phyloP scores from a whole-genome alignment of 1,139 yeast species.

The Candida sp. region DNA sequence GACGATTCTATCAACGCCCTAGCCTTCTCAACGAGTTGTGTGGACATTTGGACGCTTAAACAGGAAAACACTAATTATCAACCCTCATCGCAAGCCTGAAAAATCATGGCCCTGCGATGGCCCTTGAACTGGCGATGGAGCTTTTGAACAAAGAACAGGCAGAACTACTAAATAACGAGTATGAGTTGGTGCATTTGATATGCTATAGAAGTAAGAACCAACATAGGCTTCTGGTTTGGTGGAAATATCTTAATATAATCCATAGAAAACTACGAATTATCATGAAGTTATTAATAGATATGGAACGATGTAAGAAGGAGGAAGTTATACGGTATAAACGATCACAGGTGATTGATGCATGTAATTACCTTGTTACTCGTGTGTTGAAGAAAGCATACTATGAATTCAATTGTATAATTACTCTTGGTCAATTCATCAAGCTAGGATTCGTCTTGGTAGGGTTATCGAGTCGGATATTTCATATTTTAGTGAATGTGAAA shows the following conservation, averaged over 20 bases:
- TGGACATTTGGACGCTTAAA: background rate
- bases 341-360: conserved; percentile 17
- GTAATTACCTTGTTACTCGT: conserved; percentile 32
- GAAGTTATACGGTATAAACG: conserved; percentile 9
- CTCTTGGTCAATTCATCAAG: conserved; percentile 75
- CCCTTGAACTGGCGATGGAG: background rate
- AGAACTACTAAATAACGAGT: conserved; percentile 36
- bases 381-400: conserved; percentile 51
- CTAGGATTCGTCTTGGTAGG: conserved; percentile 74
- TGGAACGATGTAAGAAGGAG: conserved; percentile 10
- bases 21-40: conserved; percentile 17
- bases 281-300: conserved; percentile 18
- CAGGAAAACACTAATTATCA: background rate
- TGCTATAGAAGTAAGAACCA: conserved; percentile 76
- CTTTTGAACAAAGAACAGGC: background rate
- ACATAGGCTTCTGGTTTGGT: conserved; percentile 74
- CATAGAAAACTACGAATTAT: conserved; percentile 54
- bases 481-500: conserved; percentile 22
- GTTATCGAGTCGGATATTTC: conserved; percentile 43
- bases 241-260: conserved; percentile 64
- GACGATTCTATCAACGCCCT: conserved; percentile 33
- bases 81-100: background rate
- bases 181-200: conserved; percentile 53
- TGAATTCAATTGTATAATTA: conserved; percentile 64
- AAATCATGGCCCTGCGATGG: background rate